phyloP scores from a whole-genome alignment of 169 alveolate genomes.

The Eimeria zaria region DNA sequence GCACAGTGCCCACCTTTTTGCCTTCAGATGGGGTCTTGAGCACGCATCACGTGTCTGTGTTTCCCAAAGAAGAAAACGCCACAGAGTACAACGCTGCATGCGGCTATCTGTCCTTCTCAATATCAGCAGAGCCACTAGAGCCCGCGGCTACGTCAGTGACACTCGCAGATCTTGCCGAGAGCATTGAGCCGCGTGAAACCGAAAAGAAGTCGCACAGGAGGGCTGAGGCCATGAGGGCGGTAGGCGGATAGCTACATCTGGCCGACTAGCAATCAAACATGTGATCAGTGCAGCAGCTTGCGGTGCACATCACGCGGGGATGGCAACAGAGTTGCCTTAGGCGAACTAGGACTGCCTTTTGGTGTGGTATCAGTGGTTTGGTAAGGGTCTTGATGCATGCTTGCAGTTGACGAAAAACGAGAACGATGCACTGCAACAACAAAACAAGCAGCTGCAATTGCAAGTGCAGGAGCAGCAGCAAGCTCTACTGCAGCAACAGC shows the following conservation, averaged over 20 bases:
- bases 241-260: not conserved
- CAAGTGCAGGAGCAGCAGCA: constrained; percentile 70
- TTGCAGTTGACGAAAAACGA: not conserved
- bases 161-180: not conserved
- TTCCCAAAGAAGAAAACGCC: not conserved
- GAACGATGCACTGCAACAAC: constrained; percentile 44
- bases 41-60: constrained; percentile 14
- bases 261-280: not conserved
- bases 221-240: constrained; percentile 5
- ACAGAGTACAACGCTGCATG: constrained; percentile 13
- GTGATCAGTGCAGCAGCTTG: not conserved
- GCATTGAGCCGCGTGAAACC: not conserved
- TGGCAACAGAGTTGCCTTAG: not conserved
- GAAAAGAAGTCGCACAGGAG: not conserved
- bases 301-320: not conserved
- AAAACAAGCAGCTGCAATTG: constrained; percentile 38
- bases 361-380: constrained; percentile 17
- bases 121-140: constrained; percentile 6
- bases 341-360: not conserved
- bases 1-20: not conserved
- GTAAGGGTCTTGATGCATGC: not conserved
- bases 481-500: constrained; percentile 58
- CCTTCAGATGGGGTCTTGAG: constrained; percentile 12
- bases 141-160: not conserved
- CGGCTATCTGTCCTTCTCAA: constrained; percentile 53